These are phyloP conservation scores for Penicillium hesseltinei DNA, from an alignment of 2,329 filamentous ascomycete species.

Conservation along the genomic window DNA sequence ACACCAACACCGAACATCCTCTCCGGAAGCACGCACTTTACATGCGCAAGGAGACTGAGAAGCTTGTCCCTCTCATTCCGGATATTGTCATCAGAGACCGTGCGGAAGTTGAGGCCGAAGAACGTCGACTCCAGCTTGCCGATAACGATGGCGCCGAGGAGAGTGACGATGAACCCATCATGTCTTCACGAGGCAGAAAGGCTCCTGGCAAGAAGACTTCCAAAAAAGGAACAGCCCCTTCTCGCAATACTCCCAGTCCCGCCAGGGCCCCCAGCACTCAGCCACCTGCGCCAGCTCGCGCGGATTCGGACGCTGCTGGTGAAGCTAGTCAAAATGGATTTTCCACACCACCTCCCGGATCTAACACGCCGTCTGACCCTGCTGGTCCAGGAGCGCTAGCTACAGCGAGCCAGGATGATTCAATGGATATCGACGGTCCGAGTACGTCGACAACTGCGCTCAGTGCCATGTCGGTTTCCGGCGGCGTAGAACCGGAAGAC, in stretches of 20 bases:
- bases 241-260: constrained; percentile 74
- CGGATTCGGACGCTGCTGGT: constrained; percentile 70
- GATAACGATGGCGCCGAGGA: constrained; percentile 83
- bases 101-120: constrained; percentile 87
- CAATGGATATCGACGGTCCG: constrained; percentile 79
- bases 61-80: constrained; percentile 89
- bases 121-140: constrained; percentile 75
- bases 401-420: constrained; percentile 70
- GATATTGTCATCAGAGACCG: constrained; percentile 87
- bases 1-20: constrained; percentile 82
- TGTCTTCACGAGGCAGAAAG: constrained; percentile 92
- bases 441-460: constrained; percentile 66
- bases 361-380: constrained; percentile 70
- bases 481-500: constrained; percentile 83
- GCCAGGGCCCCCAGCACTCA: constrained; percentile 56
- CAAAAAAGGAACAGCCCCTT: constrained; percentile 61
- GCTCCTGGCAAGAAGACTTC: constrained; percentile 72
- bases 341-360: constrained; percentile 75
- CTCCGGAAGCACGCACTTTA: constrained; percentile 89
- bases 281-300: constrained; percentile 49
- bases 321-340: constrained; percentile 83
- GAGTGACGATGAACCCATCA: constrained; percentile 96
- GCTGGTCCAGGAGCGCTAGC: constrained; percentile 63
- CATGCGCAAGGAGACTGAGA: constrained; percentile 97
- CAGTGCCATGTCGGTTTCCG: constrained; percentile 66